Evolutionary conservation across 345 rosid species (phyloP), one percentile per base, ranked within the genome.

Genomic region (Nephelium lappaceum): DNA sequence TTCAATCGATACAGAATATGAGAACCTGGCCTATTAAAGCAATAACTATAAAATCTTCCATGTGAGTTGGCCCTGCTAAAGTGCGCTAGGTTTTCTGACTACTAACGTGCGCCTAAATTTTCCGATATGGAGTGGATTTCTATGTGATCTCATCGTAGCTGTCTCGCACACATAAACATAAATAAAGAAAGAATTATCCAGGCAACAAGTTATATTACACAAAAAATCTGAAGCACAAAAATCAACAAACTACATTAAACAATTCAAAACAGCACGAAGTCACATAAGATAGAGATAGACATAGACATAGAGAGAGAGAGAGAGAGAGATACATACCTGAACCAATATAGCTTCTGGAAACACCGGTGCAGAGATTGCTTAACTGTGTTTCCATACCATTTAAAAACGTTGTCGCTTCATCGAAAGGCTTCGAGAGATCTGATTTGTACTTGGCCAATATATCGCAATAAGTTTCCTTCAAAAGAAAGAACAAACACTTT

Each of bases 371-470:
- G 67, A 89, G 89, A 39, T 72, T 68, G 68, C 77, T 83, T 38
- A 89, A 85, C 81, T 87, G 92, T 49, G 76, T 75, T 72, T 86
- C 85, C 60, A 87, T 83, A 19, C 79, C 77, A 73, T 75, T 81
- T 81, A 89, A 77, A 79, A 87, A 89, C 41, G 80, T 11, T 4
- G 87, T 80, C 51, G 92, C 90, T 82, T 89, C 90, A 16, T 87
- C 81, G 23, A 87, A 87, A 8, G 90, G 88, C 81, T 75, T 81
- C 0, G 85, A 83, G 42, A 89, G 85, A 77, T 89, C 89, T 55
- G 77, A 77, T 57, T 84, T 89, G 60, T 84, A 87, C 77, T 82
- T 89, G 85, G 42, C 79, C 87, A 89, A 66, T 53, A 82, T 70
- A 36, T 82, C 86, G 72, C 86, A 84, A 70, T 87, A 86, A 4